Evolutionary conservation across 495 filamentous ascomycete species (phyloP), one percentile per base, ranked within the genome.

Genomic region (Neurospora tetrasperma): DNA sequence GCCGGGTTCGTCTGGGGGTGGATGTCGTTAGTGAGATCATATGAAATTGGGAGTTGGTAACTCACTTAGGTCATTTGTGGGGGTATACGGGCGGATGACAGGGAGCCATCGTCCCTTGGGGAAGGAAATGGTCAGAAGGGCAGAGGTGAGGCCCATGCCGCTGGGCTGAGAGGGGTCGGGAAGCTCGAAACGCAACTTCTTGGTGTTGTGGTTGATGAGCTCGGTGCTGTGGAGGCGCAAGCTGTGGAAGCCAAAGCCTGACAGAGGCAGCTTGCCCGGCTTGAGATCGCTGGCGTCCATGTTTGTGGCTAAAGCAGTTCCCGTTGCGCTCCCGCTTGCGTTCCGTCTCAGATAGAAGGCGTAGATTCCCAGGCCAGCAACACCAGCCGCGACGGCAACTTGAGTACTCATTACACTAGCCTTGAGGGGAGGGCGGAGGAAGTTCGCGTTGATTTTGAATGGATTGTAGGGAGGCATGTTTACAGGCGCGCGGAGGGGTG

Each of bases 161-260:
- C 86, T 88, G 42, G 80, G 76, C 46, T 77, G 76, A 9, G 80
- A 78, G n/a, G 79, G 62, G 23, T 86, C 82, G 0, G 90, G 89
- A 10, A 90, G 83, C 73, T 87, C 86, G 66, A 92, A 92, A 5
- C 87, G 83, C 69, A 92, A 79, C 42, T 84, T 84, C 76, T 90
- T 91, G 5, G 88, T 90, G 74, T 92, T 89, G 80, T 90, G 88
- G 76, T 88, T 91, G 70, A 91, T 83, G 2, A 80, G 74, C 75
- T 90, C 84, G 69, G 85, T 82, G 76, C 87, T 88, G 54, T 84
- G 78, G 0, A 87, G 80, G 54, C 79, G 73, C 5, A 87, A 80
- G 16, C 77, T 80, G 46, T 80, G 73, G 73, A 84, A 83, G 68
- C 79, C 79, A 35, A 82, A 79, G 74, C 75, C 74, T 39, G 70